These are phyloP conservation scores for Tuctoria greenei DNA, from an alignment of 176 grass and related monocot genomes.

Conservation along the genomic window DNA sequence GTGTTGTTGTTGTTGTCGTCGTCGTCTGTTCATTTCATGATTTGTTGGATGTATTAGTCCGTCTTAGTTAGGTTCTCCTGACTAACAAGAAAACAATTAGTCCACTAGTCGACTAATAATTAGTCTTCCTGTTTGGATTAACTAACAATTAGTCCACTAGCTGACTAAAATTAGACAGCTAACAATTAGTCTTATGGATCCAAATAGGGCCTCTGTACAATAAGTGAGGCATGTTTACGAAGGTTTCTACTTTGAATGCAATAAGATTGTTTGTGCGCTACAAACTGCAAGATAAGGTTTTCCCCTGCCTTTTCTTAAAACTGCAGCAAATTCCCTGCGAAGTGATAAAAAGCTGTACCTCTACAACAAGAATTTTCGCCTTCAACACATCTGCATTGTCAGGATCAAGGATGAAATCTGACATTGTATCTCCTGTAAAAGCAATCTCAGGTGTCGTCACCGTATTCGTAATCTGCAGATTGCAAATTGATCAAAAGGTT, in stretches of 20 bases:
- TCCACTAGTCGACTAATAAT: no score
- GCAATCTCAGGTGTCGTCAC: constrained; percentile 80
- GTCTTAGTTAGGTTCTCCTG: no score
- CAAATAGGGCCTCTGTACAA: background rate
- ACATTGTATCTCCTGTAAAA: constrained; percentile 87
- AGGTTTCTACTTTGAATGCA: background rate
- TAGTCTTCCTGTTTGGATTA: no score
- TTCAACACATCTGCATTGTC: constrained; percentile 67
- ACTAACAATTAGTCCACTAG: no score
- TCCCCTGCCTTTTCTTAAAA: background rate
- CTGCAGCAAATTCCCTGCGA: background rate
- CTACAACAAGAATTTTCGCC: constrained; percentile 68
- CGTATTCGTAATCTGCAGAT: constrained; percentile 66
- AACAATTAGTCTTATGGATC: no score
- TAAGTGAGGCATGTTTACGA: background rate
- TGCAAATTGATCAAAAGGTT: background rate
- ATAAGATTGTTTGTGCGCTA: background rate
- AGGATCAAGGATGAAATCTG: constrained; percentile 91
- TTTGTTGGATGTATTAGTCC: no score
- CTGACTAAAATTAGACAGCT: no score
- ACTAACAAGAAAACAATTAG: no score
- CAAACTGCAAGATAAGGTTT: background rate
- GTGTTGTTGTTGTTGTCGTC: no score
- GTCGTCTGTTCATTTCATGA: no score
- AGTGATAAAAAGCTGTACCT: constrained; percentile 49